Percentiles rank a stretch among this genome's conserved stretches.
These are phyloP conservation scores for Kewa caespitosa DNA, from an alignment of 179 eudicot genomes.

Conservation along the genomic window DNA sequence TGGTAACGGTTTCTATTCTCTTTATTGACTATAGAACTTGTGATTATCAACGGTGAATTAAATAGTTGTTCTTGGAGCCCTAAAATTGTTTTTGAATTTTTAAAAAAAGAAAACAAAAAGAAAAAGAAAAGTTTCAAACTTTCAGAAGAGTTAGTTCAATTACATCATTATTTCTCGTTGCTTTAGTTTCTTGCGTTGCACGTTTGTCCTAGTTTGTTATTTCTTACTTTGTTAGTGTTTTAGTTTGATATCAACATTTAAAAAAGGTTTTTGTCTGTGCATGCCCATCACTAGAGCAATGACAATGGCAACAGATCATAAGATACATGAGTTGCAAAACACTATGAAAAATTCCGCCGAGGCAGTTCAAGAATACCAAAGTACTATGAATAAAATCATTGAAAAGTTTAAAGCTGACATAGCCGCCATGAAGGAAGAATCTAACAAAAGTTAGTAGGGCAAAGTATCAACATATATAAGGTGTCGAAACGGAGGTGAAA, in stretches of 20 bases:
- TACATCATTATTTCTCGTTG: no score
- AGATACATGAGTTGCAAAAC: background rate
- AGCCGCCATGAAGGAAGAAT: background rate
- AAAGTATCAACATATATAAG: background rate
- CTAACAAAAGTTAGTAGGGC: background rate
- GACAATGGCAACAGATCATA: no score
- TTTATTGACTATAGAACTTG: background rate
- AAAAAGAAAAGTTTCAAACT: no score
- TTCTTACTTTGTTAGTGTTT: background rate
- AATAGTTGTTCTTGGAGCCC: background rate
- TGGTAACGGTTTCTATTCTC: background rate
- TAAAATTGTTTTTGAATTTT: no score
- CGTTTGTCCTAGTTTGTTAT: background rate
- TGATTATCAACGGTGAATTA: background rate
- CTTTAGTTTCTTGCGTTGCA: background rate
- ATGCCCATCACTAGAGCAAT: no score
- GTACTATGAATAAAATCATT: no score
- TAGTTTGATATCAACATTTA: background rate
- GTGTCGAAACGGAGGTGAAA: background rate
- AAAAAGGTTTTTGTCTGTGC: no score
- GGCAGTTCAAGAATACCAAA: no score
- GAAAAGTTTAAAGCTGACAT: background rate
- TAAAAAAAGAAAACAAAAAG: no score
- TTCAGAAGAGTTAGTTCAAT: background rate
- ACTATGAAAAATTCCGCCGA: background rate